phyloP scores from a whole-genome alignment of 2,329 filamentous ascomycete genomes.

The Aspergillus ustus region DNA sequence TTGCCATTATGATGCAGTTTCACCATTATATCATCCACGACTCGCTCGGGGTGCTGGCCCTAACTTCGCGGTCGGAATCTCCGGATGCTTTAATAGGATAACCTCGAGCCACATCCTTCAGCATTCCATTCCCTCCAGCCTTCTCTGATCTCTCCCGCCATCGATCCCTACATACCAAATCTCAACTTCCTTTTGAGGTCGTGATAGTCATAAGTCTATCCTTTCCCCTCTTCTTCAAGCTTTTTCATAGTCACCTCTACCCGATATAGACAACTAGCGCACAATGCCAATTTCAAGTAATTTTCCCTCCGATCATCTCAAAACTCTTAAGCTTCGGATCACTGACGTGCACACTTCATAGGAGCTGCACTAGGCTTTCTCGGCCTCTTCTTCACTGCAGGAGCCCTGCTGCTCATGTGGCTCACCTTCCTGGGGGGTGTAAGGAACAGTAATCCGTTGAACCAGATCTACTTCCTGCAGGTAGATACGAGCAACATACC shows the following conservation, averaged over 20 bases:
- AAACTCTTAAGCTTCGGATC: not conserved
- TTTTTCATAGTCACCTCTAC: not conserved
- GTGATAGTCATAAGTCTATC: constrained; percentile 13
- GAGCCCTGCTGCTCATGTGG: constrained; percentile 66
- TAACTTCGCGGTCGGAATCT: constrained; percentile 24
- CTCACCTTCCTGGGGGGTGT: constrained; percentile 68
- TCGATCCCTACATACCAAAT: constrained; percentile 4
- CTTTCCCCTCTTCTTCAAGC: not conserved
- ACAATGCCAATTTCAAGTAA: constrained; percentile 40
- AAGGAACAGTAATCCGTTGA: constrained; percentile 61
- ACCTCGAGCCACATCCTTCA: constrained; percentile 8
- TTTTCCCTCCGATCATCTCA: constrained; percentile 14
- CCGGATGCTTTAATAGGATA: constrained; percentile 29
- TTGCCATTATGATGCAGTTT: constrained; percentile 24
- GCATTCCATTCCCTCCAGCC: constrained; percentile 12
- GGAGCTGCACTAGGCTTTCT: constrained; percentile 60
- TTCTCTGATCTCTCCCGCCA: constrained; percentile 7
- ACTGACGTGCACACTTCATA: constrained; percentile 33
- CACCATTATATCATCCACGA: constrained; percentile 36
- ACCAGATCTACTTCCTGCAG: constrained; percentile 83
- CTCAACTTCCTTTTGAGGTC: constrained; percentile 12
- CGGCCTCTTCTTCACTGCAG: constrained; percentile 66
- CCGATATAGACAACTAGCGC: constrained; percentile 5
- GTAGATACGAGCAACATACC: constrained; percentile 75
- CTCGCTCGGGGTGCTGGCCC: constrained; percentile 9